Evolutionary conservation across 2,329 filamentous ascomycete genomes (phyloP).

Genomic region (Neonectria faginata): DNA sequence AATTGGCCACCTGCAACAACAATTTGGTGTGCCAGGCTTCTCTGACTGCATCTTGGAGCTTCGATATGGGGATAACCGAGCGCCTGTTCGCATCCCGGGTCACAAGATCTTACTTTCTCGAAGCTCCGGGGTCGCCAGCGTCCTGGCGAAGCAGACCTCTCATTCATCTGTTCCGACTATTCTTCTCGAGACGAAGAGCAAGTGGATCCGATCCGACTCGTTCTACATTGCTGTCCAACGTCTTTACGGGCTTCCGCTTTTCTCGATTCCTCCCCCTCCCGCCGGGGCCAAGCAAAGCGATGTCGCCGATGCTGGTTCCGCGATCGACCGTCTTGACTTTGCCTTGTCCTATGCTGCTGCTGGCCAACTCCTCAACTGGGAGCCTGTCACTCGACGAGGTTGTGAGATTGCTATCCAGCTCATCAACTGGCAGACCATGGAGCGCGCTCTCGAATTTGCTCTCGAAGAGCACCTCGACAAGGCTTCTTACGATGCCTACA

Average conservation of each 20-base stretch:
- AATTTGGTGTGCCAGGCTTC: slow-evolving; percentile 48
- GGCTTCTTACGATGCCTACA: slow-evolving; percentile 59
- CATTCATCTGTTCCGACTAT: slow-evolving; percentile 49
- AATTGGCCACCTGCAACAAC: slow-evolving; percentile 54
- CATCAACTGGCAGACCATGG: slow-evolving; percentile 72
- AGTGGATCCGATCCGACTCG: slow-evolving; percentile 65
- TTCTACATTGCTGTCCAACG: slow-evolving; percentile 69
- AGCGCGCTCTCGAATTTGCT: slow-evolving; percentile 70
- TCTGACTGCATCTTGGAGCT: slow-evolving; percentile 62
- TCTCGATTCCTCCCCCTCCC: slow-evolving; percentile 51
- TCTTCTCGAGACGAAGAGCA: slow-evolving; percentile 62
- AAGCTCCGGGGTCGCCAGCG: slow-evolving; percentile 52
- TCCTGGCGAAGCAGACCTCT: slow-evolving; percentile 45
- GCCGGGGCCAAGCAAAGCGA: slow-evolving; percentile 45
- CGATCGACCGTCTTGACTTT: slow-evolving; percentile 62
- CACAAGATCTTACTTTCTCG: slow-evolving; percentile 68
- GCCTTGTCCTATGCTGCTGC: slow-evolving; percentile 74
- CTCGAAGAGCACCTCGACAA: slow-evolving; percentile 55
- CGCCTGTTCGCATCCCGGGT: slow-evolving; percentile 60
- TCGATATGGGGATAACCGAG: slow-evolving; percentile 55
- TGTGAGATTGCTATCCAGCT: slow-evolving; percentile 69
- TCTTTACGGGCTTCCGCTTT: slow-evolving; percentile 66
- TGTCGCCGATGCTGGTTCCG: slow-evolving; percentile 53
- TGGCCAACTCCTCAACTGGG: slow-evolving; percentile 68
- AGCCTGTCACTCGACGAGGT: slow-evolving; percentile 66